Base-by-base conservation (phyloP, 2,329 filamentous ascomycete genomes). In the Mycosphaerelloides madeirae region DNA sequence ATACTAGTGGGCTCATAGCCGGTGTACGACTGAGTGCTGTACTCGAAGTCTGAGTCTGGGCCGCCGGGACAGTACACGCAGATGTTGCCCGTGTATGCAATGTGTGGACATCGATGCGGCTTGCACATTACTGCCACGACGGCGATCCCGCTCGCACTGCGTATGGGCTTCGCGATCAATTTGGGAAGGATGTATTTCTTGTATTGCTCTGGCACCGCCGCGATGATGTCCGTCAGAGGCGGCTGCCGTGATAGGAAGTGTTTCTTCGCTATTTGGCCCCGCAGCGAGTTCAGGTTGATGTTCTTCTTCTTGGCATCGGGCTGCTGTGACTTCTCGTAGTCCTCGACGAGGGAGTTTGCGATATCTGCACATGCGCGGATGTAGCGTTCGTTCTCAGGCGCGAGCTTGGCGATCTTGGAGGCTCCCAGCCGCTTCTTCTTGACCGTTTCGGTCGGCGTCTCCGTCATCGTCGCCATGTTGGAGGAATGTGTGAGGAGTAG, bases 41-140 rank as follows among this genome's bases (percentile, higher is more conserved):
- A 98, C 68, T 98, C 93, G 61, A 98, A 98, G 64, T 98, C 94
- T 38, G 90, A 96, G 64, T 98, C 93, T 7, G 94, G 94, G 1
- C 93, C 93, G 55, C 93, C 93, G 8, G 93, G 93, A 63, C 93
- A 98, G 71, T 98, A 98, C 49, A 98, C 93, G 67, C 93, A 98
- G 52, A 98, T 97, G 65, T 98, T 98, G 52, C 93, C 93, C 0
- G 93, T 98, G 67, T 96, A 98, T 9, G 93, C 87, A 58, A 98
- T 98, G 64, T 98, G 93, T 14, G 93, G 93, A 63, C 93, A 98
- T 64, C 93, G 79, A 66, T 98, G 93, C 18, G 93, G 93, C 68
- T 98, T 98, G 78, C 93, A 97, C 93, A 98, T 98, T 56, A 98
- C 94, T 33, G 94, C 93, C 36, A 98, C 93, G 7, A 98, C 93